Evolutionary conservation across 306 rosid genomes (phyloP).

Genomic region (Crotalaria pallida): DNA sequence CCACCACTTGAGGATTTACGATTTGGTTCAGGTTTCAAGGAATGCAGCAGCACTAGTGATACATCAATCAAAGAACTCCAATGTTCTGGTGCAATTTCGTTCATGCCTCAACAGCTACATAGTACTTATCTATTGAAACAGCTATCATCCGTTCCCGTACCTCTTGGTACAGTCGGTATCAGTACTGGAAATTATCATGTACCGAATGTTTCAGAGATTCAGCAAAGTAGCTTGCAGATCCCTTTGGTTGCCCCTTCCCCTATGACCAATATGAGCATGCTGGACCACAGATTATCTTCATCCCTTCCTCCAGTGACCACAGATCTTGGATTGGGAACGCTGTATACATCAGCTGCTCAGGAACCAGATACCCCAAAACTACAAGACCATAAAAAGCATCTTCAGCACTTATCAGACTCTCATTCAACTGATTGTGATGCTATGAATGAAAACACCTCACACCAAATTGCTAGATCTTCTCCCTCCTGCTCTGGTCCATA

Average conservation of each 20-base stretch:
- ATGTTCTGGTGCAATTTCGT: conserved; percentile 23
- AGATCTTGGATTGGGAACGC: conserved; percentile 87
- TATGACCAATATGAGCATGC: conserved; percentile 22
- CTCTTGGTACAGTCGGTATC: conserved; percentile 27
- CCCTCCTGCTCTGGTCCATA: conserved; percentile 32
- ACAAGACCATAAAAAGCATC: conserved; percentile 23
- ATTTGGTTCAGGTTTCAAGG: conserved; percentile 30
- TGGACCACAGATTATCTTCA: conserved; percentile 34
- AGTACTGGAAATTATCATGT: conserved; percentile 20
- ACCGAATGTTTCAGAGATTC: conserved; percentile 28
- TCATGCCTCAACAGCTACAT: conserved; percentile 28
- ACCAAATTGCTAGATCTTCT: conserved; percentile 31
- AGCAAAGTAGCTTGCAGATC: conserved; percentile 24
- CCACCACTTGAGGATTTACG: conserved; percentile 41
- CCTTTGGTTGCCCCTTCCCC: conserved; percentile 27
- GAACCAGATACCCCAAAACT: conserved; percentile 32
- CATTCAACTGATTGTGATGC: conserved; percentile 37
- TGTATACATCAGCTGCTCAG: conserved; percentile 46
- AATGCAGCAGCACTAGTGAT: conserved; percentile 45
- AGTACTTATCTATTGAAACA: conserved; percentile 33
- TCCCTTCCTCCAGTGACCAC: conserved; percentile 54
- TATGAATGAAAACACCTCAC: conserved; percentile 21
- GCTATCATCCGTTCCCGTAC: conserved; percentile 16
- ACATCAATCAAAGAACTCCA: conserved; percentile 31
- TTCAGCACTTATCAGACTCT: conserved; percentile 37